Percentiles rank a stretch among this genome's conserved stretches.
These are phyloP conservation scores for Ophiocytium majus DNA, from an alignment of 352 stramenopile species.

Conservation along the genomic window DNA sequence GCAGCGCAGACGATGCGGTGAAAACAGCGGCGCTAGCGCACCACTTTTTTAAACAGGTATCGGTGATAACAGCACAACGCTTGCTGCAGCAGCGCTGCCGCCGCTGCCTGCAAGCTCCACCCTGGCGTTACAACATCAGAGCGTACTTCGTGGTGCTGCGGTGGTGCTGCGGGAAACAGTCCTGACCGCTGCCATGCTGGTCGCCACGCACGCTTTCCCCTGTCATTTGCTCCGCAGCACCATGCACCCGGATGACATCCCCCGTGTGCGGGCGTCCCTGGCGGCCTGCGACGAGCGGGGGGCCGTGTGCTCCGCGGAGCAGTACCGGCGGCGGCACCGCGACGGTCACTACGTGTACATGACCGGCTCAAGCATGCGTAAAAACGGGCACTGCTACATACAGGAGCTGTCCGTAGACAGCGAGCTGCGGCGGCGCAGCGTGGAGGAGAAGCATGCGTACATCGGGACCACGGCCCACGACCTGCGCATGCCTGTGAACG, in stretches of 20 bases:
- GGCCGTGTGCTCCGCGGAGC: neutral
- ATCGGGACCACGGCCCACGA: constrained; percentile 15
- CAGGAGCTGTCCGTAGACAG: constrained; percentile 11
- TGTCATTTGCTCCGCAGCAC: neutral
- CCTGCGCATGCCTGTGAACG: neutral
- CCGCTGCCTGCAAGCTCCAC: neutral
- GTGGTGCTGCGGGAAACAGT: neutral
- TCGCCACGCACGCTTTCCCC: neutral
- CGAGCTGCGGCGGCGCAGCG: neutral
- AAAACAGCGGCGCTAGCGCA: too few relatives aligned
- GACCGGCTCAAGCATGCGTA: neutral
- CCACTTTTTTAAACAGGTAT: neutral
- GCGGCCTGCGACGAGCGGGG: neutral
- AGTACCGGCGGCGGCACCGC: constrained; percentile 17
- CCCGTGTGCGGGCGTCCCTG: neutral
- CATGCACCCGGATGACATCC: neutral
- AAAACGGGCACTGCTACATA: neutral
- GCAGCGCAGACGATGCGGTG: too few relatives aligned
- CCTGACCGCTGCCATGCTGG: neutral
- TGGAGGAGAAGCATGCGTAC: constrained; percentile 17
- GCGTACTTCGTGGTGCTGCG: too few relatives aligned
- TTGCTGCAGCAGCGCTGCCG: neutral
- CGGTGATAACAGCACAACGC: neutral
- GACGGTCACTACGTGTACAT: constrained; percentile 12
- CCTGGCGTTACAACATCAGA: too few relatives aligned